phyloP scores from a whole-genome alignment of 306 rosid species.

The Rosa multiflora region DNA sequence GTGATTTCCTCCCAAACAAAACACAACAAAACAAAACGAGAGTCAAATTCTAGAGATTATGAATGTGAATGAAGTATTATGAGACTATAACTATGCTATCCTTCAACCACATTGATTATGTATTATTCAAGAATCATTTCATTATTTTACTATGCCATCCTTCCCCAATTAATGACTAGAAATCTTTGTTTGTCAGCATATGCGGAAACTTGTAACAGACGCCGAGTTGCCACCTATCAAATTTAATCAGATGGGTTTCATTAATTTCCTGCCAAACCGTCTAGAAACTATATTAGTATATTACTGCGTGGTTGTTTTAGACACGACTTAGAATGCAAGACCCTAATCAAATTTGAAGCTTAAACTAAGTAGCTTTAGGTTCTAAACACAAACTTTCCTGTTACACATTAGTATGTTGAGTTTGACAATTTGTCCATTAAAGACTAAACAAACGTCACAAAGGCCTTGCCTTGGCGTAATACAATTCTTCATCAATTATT shows the following conservation, averaged over 20 bases:
- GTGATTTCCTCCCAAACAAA: no score
- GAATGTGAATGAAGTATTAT: neutral
- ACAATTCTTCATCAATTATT: no score
- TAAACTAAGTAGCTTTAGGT: neutral
- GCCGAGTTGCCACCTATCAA: neutral
- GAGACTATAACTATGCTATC: neutral
- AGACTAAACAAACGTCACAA: no score
- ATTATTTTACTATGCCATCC: neutral
- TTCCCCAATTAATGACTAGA: no score
- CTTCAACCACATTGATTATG: neutral
- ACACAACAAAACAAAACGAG: no score
- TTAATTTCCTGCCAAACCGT: neutral
- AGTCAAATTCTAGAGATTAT: no score
- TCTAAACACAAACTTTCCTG: no score
- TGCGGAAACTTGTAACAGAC: neutral
- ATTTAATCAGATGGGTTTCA: neutral
- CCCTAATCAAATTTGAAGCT: neutral
- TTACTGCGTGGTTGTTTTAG: neutral
- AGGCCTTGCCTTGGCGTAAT: no score
- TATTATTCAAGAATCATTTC: neutral
- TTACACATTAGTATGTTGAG: no score
- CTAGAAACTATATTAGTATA: neutral
- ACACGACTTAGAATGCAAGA: neutral
- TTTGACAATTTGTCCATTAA: no score
- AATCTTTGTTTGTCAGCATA: constrained; percentile 6